Base-by-base conservation (phyloP, 768 basidiomycete species). In the Boletus sp. region DNA sequence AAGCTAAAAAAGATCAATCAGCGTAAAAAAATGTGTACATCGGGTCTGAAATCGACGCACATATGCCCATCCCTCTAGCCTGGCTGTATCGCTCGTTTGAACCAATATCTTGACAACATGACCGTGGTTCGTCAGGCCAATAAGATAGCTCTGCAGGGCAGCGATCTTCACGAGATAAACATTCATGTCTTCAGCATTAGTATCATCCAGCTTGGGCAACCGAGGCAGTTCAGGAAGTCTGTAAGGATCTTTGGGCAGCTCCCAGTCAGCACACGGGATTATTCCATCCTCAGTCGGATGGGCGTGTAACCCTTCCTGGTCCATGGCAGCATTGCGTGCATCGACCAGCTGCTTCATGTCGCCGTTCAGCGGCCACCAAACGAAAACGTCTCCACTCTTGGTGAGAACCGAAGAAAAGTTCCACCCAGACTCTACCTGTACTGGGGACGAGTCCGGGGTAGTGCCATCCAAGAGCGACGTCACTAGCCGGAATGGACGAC, bases 361-460 rank as follows among this genome's bases (percentile, higher is more conserved):
- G 3, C 79, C 83, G 6, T 69, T 65, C 53, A 77, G 75, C 4
- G 87, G 89, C 84, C 85, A 92, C 82, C 85, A 90, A 5, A 87
- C 82, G 57, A 84, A 82, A 41, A 88, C 84, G 44, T 84, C 80
- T 3, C 90, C 89, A n/a, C 78, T 75, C 55, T 77, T 75, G 9
- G 85, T 88, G 61, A 96, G 82, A 30, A 86, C 74, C 11, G 84
- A 80, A n/a, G 87, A 86, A 68, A 88, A 90, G 14, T 64, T 56
- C 93, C 93, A 94, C 40, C 93, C 92, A 60, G 88, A 87, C 66
- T 86, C 87, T 35, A 91, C 78, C 66, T 88, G 88, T 2, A 69
- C 57, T 39, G 84, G 79, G 4, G 70, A 73, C 32, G 85, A 71
- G 25, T 82, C 69, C 2, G 74, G 64, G 15, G 81, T 77, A 1